Evolutionary conservation across 2,329 filamentous ascomycete genomes (phyloP), one percentile per base, ranked within the genome.

Genomic region (Pseudogymnoascus sp.): DNA sequence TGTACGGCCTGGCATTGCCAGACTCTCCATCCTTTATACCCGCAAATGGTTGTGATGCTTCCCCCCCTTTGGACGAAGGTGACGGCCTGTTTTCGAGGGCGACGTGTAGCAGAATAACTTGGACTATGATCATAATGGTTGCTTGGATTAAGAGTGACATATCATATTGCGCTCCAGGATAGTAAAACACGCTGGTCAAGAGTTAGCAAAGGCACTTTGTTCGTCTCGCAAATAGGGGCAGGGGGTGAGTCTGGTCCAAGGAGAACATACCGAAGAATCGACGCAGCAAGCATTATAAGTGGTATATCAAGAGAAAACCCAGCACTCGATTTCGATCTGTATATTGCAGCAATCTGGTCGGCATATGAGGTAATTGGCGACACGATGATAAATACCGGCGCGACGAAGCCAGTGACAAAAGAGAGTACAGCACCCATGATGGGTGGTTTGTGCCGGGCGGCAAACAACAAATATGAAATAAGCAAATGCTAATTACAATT

Each of bases 241-340:
- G 61, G 31, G 35, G 40, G 41, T 52, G 12, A 21, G 31, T 4
- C 2, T 21, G 52, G 7, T n/a, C 28, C 16, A 38, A 31, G 37
- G n/a, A 28, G 12, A 18, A 63, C 77, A 55, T 71, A 88, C 84
- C 85, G 85, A 62, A 88, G 76, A 62, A 89, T 76, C 3, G 86
- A 89, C 28, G 87, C 85, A 61, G 88, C 80, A 60, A 89, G 82
- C 87, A 89, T 89, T 65, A 89, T 89, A 63, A 89, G 76, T 33
- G 87, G 87, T 49, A 88, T 89, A 69, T 89, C 87, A 65, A 89
- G 79, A 16, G 86, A 89, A 75, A 89, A 89, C 63, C 86, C 86
- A 12, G 83, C 84, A 67, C 85, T 88, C 45, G 84, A 85, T 73
- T 83, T 85, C 63, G 76, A 80, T 69, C 81, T 79, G 69, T 87